Percentiles rank a stretch among this genome's conserved stretches.
Conservation (phyloP, 306 rosid genomes). For the Benincasa hispida region DNA sequence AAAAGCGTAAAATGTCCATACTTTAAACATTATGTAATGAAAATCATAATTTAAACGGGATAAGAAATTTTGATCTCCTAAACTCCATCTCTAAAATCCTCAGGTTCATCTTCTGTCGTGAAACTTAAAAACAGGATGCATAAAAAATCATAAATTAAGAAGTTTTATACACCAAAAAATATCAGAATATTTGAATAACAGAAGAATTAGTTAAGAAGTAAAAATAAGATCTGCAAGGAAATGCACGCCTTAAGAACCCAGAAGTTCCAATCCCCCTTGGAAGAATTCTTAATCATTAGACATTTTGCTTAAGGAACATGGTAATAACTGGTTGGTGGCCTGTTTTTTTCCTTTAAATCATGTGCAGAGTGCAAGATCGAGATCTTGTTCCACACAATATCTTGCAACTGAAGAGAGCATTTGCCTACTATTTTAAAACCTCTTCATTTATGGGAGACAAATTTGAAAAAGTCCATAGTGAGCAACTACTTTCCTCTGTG, state of each 20-base stretch:
- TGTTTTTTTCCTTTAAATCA: slow-evolving; percentile 4
- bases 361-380: slow-evolving; percentile 41
- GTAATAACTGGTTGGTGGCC: not conserved
- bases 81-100: not conserved
- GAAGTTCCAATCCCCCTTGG: not conserved
- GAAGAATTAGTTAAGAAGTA: not conserved
- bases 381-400: slow-evolving; percentile 37
- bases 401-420: slow-evolving; percentile 41
- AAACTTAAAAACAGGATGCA: not conserved
- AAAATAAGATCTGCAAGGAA: not conserved
- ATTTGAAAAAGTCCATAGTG: not conserved
- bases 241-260: not conserved
- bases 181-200: not conserved
- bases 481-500: not conserved
- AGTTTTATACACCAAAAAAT: not conserved
- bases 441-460: slow-evolving; percentile 34
- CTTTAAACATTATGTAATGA: no score
- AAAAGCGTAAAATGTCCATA: not conserved
- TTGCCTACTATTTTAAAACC: slow-evolving; percentile 29
- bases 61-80: not conserved
- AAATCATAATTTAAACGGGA: no score
- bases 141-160: not conserved
- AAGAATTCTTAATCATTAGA: not conserved
- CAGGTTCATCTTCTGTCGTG: not conserved
- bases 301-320: not conserved